Evolutionary conservation across 148 eudicot species (phyloP), one percentile per base, ranked within the genome.

Genomic region (Rhododendron kiyosumense): DNA sequence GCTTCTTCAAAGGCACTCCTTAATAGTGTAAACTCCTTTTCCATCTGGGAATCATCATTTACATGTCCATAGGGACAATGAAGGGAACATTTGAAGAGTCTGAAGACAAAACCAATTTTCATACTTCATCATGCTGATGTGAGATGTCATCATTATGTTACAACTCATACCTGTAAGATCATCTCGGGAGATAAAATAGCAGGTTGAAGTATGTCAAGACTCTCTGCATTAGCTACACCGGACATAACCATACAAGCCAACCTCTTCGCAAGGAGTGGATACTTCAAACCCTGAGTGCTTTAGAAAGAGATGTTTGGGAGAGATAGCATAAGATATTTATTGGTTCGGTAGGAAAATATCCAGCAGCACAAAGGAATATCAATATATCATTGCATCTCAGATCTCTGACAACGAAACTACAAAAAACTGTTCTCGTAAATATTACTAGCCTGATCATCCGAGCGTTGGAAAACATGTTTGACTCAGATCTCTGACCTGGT

Each of bases 211-310:
- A 97, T 92, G 45, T 93, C 91, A 65, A 97, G 90, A 88, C 88
- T 88, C 76, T 91, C 93, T 26, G 90, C 82, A 88, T 94, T 84
- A 65, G 92, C 90, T 81, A 82, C 89, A 88, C 98, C 98, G 69
- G 96, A 90, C 52, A 93, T 89, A 71, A 93, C 93, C 96, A 93
- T 92, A 86, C 98, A 97, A 49, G 99, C 98, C 88, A 97, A 91
- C 75, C 99, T 89, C 90, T 95, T 97, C 69, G 92, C 94, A 67
- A 97, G 87, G 82, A 97, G 94, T 15, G 99, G 99, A 89, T 94
- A 95, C 89, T 97, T 97, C 88, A 97, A 81, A 81, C 95, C 94
- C 85, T 89, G 90, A 81, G 87, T 69, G 87, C 99, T 97, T 89
- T 87, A 91, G 83, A 88, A 83, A 83, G 41, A 36, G 51, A 80